These are phyloP conservation scores for Tagetes erecta DNA, from an alignment of 129 eudicot species.

Conservation along the genomic window DNA sequence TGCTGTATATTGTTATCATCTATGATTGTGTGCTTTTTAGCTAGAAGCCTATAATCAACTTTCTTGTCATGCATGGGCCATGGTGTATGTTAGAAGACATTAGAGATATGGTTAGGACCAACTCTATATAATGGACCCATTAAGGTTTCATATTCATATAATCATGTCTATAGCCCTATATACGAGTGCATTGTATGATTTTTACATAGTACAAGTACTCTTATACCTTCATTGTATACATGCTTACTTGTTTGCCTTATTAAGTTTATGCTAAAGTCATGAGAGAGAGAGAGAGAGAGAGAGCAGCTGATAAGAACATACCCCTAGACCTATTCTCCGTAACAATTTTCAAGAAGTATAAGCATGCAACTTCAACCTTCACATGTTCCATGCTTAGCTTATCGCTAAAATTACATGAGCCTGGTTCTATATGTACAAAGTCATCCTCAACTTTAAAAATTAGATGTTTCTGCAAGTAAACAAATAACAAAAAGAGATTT, in stretches of 20 bases:
- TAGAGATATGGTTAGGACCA: not conserved
- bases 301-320: conserved; percentile 29
- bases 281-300: not conserved
- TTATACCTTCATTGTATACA: not conserved
- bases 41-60: conserved; percentile 14
- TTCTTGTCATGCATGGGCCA: not conserved
- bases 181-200: not conserved
- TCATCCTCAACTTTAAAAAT: conserved; percentile 66
- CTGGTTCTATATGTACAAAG: conserved; percentile 50
- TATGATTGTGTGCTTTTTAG: not conserved
- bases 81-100: not conserved
- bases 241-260: not conserved
- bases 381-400: conserved; percentile 52
- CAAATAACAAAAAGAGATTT: conserved; percentile 13
- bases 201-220: not conserved
- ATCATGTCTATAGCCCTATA: not conserved
- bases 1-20: not conserved
- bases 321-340: conserved; percentile 78
- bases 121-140: not conserved
- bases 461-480: conserved; percentile 58
- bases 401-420: conserved; percentile 40
- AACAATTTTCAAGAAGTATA: conserved; percentile 61
- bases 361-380: conserved; percentile 79
- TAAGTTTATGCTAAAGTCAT: not conserved
- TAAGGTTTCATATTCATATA: not conserved